Conservation (phyloP, 2,329 filamentous ascomycete species). For the Colletotrichum lindemuthianum region DNA sequence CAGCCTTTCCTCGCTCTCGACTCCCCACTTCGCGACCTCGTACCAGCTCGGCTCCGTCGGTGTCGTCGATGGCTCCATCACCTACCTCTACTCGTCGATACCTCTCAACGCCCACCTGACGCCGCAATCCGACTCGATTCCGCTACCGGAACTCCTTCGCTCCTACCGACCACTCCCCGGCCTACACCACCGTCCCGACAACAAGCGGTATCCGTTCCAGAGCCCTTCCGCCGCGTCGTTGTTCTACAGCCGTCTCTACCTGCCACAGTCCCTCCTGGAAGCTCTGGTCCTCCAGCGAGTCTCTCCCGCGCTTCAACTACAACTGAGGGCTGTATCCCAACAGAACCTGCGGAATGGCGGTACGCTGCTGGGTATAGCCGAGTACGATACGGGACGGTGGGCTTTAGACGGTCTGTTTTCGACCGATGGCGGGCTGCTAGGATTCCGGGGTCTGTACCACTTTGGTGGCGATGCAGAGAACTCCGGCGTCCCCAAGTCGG, state of each 20-base stretch:
- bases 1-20: slow-evolving; percentile 89
- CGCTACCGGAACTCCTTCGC: slow-evolving; percentile 79
- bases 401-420: slow-evolving; percentile 91
- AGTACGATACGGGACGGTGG: slow-evolving; percentile 88
- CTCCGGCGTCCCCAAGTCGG: neutral
- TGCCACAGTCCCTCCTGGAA: slow-evolving; percentile 87
- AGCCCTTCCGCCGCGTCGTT: slow-evolving; percentile 60
- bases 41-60: slow-evolving; percentile 92
- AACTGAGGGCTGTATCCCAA: slow-evolving; percentile 82
- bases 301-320: slow-evolving; percentile 80
- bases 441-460: slow-evolving; percentile 91
- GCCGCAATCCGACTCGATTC: slow-evolving; percentile 77
- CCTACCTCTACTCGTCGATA: slow-evolving; percentile 93
- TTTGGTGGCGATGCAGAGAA: slow-evolving; percentile 78
- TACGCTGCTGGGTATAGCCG: slow-evolving; percentile 76
- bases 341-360: slow-evolving; percentile 78
- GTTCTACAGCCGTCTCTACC: slow-evolving; percentile 81
- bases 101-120: slow-evolving; percentile 74
- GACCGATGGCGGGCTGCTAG: slow-evolving; percentile 89
- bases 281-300: slow-evolving; percentile 84
- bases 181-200: slow-evolving; percentile 51
- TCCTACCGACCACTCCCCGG: slow-evolving; percentile 85
- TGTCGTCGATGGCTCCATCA: slow-evolving; percentile 94
- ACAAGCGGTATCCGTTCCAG: slow-evolving; percentile 6
- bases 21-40: slow-evolving; percentile 91